Percentiles rank a stretch among this genome's conserved stretches.
Conservation (phyloP, 2,329 filamentous ascomycete genomes). For the Calonectria pteridis region DNA sequence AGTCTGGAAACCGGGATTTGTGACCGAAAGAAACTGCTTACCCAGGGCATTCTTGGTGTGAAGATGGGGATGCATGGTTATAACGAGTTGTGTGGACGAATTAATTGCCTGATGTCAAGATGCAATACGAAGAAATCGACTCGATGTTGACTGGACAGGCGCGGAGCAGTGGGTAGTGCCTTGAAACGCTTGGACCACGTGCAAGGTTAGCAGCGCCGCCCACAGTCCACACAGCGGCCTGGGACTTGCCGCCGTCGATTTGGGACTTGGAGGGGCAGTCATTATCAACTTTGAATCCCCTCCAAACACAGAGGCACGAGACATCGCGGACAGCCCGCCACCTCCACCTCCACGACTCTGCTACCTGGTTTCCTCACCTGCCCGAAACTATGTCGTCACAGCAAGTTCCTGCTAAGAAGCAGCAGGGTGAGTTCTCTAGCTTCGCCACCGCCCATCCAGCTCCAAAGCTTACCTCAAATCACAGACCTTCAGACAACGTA, state of each 20-base stretch:
- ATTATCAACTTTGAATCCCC: conserved; percentile 33
- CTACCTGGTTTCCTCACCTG: neutral
- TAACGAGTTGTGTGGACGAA: conserved; percentile 4
- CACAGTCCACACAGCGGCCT: conserved; percentile 19
- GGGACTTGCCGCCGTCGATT: conserved; percentile 1
- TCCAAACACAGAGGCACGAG: conserved; percentile 21
- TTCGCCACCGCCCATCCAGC: conserved; percentile 12
- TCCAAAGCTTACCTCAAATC: conserved; percentile 30
- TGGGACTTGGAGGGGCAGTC: conserved; percentile 39
- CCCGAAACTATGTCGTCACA: conserved; percentile 59
- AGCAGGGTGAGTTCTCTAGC: conserved; percentile 70
- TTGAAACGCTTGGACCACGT: conserved; percentile 49
- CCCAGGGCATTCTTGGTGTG: conserved; percentile 93
- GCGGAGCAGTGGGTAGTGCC: conserved; percentile 24
- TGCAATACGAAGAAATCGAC: conserved; percentile 37
- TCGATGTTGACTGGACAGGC: conserved; percentile 8
- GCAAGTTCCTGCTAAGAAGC: conserved; percentile 73
- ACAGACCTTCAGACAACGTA: conserved; percentile 85
- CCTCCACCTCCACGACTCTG: neutral
- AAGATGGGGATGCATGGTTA: conserved; percentile 94
- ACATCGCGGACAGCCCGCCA: conserved; percentile 14
- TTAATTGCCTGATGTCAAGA: conserved; percentile 23
- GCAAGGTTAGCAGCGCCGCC: conserved; percentile 31
- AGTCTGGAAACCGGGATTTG: conserved; percentile 17
- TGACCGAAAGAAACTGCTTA: conserved; percentile 54